phyloP scores from a whole-genome alignment of 139 green algal genomes.

The Dunaliella primolecta region DNA sequence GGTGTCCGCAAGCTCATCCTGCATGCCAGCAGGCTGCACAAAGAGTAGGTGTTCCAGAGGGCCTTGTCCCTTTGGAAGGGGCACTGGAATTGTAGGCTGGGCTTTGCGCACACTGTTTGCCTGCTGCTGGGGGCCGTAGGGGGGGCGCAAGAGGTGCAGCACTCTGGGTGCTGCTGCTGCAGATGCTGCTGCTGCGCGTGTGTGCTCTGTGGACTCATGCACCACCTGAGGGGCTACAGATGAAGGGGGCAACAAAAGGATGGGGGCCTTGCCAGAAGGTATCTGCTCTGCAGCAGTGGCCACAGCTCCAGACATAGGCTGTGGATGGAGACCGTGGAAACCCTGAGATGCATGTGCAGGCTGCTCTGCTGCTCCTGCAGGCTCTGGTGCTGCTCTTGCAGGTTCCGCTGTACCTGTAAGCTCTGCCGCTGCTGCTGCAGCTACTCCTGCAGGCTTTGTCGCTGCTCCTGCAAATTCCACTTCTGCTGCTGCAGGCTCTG shows the following conservation, averaged over 20 bases:
- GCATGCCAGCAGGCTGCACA: too few relatives aligned
- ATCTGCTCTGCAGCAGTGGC: neutral
- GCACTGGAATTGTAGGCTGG: too few relatives aligned
- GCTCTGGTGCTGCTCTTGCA: neutral
- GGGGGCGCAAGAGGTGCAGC: too few relatives aligned
- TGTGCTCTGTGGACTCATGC: too few relatives aligned
- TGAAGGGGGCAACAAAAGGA: too few relatives aligned
- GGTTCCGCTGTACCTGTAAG: neutral
- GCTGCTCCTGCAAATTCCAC: neutral
- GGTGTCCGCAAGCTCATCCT: too few relatives aligned
- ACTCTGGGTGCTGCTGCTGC: neutral
- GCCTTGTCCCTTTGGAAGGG: too few relatives aligned
- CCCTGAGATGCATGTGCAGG: neutral
- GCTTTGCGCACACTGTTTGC: neutral
- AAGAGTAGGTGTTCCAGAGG: too few relatives aligned
- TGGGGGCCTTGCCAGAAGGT: neutral
- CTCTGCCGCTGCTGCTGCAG: neutral
- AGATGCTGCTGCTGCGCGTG: neutral
- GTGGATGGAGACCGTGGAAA: too few relatives aligned
- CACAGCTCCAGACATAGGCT: too few relatives aligned
- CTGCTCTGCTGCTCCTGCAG: constrained; percentile 7
- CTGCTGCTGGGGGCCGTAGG: neutral
- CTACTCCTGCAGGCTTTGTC: neutral
- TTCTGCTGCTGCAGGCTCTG: neutral
- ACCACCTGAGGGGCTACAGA: too few relatives aligned